phyloP scores from a whole-genome alignment of 805 yeast species.

The Starmerella sp. region DNA sequence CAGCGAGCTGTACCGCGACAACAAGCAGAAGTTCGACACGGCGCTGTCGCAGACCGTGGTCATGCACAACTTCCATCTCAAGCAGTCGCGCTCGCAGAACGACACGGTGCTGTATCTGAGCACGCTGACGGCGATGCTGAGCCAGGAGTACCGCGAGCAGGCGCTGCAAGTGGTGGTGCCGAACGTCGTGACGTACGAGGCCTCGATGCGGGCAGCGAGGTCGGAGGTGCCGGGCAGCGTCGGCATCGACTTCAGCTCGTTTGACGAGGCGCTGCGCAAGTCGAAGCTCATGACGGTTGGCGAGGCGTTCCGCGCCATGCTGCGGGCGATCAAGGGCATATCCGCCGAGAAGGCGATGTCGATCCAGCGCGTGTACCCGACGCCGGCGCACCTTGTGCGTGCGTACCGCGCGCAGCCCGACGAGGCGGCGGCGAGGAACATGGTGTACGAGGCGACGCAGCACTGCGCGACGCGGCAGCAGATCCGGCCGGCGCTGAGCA shows the following conservation, averaged over 20 bases:
- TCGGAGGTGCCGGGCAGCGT: conserved; percentile 24
- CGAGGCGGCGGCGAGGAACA: conserved; percentile 29
- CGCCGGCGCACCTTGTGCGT: conserved; percentile 51
- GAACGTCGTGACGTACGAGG: conserved; percentile 40
- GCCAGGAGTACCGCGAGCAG: conserved; percentile 31
- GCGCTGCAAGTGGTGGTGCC: conserved; percentile 34
- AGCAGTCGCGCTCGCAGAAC: conserved; percentile 58
- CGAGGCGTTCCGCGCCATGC: conserved; percentile 63
- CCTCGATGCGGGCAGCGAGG: conserved; percentile 32
- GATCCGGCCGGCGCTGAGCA: conserved; percentile 12
- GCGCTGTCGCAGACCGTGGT: conserved; percentile 61
- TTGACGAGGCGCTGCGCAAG: conserved; percentile 61
- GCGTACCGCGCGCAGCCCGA: conserved; percentile 30
- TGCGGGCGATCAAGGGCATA: conserved; percentile 71
- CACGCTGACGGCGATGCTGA: conserved; percentile 38
- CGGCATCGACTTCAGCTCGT: conserved; percentile 36
- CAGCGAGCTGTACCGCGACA: conserved; percentile 23
- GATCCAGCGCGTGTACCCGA: conserved; percentile 58
- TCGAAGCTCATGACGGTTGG: conserved; percentile 56
- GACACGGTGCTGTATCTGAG: conserved; percentile 57
- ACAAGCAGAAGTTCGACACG: conserved; percentile 54
- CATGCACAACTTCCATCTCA: conserved; percentile 53
- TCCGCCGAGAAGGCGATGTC: conserved; percentile 74
- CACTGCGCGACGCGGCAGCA: conserved; percentile 40
- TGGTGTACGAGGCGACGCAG: conserved; percentile 30